Conservation (phyloP, 345 rosid genomes). For the Pistacia integerrima region DNA sequence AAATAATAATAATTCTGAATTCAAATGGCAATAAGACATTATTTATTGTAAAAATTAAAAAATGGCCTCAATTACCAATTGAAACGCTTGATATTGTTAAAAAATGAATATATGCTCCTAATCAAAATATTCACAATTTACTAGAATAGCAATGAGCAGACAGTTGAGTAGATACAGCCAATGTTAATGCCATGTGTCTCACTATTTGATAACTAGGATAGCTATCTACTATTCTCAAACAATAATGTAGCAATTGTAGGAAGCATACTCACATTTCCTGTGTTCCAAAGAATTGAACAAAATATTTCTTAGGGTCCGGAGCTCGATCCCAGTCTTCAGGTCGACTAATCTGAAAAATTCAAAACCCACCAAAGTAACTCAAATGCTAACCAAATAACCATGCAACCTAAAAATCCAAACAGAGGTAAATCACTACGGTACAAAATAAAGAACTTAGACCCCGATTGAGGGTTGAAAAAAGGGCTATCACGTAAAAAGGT, state of each 20-base stretch:
- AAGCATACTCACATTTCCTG: slow-evolving; percentile 74
- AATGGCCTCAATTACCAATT: background rate
- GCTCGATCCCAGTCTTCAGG: slow-evolving; percentile 78
- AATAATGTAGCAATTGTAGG: slow-evolving; percentile 4
- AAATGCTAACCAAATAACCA: slow-evolving; percentile 12
- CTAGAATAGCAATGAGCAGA: background rate
- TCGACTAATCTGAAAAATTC: slow-evolving; percentile 67
- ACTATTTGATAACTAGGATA: background rate
- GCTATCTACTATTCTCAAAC: background rate
- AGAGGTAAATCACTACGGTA: background rate
- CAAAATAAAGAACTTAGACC: slow-evolving; percentile 2
- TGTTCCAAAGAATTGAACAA: slow-evolving; percentile 88
- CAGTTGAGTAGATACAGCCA: background rate
- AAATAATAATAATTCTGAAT: background rate
- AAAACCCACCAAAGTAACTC: slow-evolving; percentile 29
- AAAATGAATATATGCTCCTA: background rate
- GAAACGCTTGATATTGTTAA: background rate
- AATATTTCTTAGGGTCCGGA: slow-evolving; percentile 80
- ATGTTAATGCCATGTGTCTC: background rate
- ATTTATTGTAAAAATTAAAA: background rate
- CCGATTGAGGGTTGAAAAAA: too few species aligned
- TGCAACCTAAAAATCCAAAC: background rate
- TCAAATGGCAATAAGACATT: background rate
- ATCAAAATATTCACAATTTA: background rate
- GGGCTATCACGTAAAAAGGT: too few species aligned